phyloP scores from a whole-genome alignment of 345 rosid species.

The Salix caprea region DNA sequence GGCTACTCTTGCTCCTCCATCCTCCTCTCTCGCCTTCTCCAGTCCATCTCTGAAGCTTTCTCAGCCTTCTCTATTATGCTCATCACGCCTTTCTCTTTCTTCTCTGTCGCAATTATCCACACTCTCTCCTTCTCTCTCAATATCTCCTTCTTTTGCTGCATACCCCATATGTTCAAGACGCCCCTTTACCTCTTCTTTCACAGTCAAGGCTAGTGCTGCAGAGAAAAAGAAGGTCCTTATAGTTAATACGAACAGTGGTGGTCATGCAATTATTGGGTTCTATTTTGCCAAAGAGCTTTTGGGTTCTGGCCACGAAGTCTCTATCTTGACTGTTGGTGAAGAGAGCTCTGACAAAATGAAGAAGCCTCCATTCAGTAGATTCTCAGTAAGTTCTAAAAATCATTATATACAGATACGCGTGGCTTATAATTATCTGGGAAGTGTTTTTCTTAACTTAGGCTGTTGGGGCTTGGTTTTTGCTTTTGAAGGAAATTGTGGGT shows the following conservation, averaged over 20 bases:
- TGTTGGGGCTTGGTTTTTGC: background rate
- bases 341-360: constrained; percentile 87
- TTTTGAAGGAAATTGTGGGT: constrained; percentile 68
- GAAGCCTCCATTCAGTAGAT: constrained; percentile 82
- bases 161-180: constrained; percentile 20
- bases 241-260: constrained; percentile 82
- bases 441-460: background rate
- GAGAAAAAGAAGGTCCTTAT: constrained; percentile 88
- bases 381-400: constrained; percentile 47
- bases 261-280: constrained; percentile 85
- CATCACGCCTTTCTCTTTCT: constrained; percentile 21
- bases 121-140: constrained; percentile 25
- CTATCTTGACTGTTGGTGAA: constrained; percentile 78
- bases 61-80: constrained; percentile 26
- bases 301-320: constrained; percentile 65
- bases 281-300: constrained; percentile 86
- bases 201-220: constrained; percentile 44
- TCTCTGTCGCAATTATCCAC: constrained; percentile 19
- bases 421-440: background rate
- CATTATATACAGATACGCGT: background rate
- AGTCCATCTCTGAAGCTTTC: constrained; percentile 27
- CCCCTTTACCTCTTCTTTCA: constrained; percentile 31
- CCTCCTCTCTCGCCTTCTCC: constrained; percentile 30
- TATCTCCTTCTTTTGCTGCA: constrained; percentile 27
- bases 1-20: constrained; percentile 48